Percentiles rank a stretch among this genome's conserved stretches.
Evolutionary conservation across 1,284 basidiomycete genomes (phyloP).

Genomic region (Ganoderma boninense): DNA sequence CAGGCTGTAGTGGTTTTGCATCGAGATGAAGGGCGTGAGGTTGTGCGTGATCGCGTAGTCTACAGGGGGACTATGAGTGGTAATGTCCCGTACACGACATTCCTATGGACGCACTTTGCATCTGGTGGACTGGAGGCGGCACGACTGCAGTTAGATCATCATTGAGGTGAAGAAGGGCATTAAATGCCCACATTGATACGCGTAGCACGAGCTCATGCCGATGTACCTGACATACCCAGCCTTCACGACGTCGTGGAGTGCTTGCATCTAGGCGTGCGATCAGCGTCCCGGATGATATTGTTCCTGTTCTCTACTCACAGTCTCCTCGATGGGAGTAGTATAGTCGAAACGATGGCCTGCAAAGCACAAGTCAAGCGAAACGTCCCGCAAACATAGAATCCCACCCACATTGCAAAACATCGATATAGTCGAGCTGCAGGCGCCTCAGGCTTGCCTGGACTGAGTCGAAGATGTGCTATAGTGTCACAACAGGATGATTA

Average conservation of each 20-base stretch:
- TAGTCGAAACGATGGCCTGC: constrained; percentile 52
- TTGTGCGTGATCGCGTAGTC: constrained; percentile 48
- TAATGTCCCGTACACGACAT: too few species aligned
- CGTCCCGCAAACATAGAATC: too few species aligned
- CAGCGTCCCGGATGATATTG: not conserved
- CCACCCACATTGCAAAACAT: constrained; percentile 45
- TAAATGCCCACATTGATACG: constrained; percentile 40
- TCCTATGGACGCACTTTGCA: constrained; percentile 50
- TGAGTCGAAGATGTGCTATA: constrained; percentile 75
- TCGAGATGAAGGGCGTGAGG: constrained; percentile 59
- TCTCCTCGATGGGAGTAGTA: constrained; percentile 50
- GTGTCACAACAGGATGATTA: not conserved
- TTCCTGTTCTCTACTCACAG: constrained; percentile 21
- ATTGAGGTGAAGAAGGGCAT: too few species aligned
- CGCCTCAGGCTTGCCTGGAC: constrained; percentile 72
- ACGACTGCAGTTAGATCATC: too few species aligned
- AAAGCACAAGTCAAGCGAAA: too few species aligned
- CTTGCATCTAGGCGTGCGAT: constrained; percentile 53
- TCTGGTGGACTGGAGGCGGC: constrained; percentile 42
- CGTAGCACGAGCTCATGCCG: constrained; percentile 60
- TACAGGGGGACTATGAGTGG: too few species aligned
- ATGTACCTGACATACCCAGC: constrained; percentile 73
- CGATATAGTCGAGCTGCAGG: constrained; percentile 76
- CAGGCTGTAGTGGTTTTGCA: constrained; percentile 60
- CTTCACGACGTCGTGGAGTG: constrained; percentile 74